Evolutionary conservation across 2,329 filamentous ascomycete genomes (phyloP), one percentile per base, ranked within the genome.

Genomic region (Colletotrichum lindemuthianum): DNA sequence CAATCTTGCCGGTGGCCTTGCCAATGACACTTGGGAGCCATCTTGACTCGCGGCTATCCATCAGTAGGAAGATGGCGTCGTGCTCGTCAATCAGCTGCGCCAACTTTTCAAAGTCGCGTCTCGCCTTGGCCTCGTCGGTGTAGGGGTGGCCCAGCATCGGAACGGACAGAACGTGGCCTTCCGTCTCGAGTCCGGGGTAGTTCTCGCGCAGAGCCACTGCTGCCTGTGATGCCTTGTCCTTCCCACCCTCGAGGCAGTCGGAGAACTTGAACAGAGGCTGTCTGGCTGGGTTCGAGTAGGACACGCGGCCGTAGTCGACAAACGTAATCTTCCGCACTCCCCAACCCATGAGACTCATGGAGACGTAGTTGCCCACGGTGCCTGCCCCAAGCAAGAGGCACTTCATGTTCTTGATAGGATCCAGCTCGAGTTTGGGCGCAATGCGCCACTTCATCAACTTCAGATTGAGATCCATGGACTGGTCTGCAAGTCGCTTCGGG

Each of bases 371-470:
- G 8, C 96, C 96, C 1, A 99, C 83, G 0, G 96, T 99, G 12
- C 96, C 96, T 1, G 96, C 93, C 5, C 96, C 96, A 2, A 99
- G 87, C 3, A 99, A 81, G 13, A 99, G 85, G 73, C 96, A 99
- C 73, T 90, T 97, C 4, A 93, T 95, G 61, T 90, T 86, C 73
- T 97, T 97, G 74, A 98, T 94, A 36, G 87, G 86, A 36, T 97
- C 93, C 9, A 99, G 86, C 74, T 98, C 86, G 44, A 99, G 85
- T 54, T 90, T 89, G 0, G 96, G 96, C 8, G 93, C 92, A 71
- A 99, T 93, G 43, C 96, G 90, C 96, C 96, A 99, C 79, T 97
- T 99, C 90, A 99, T 99, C 63, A 99, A 85, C 78, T 98, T 98
- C 65, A 98, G 83, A 73, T 99, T 99, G 63, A 99, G 84, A 73